phyloP scores from a whole-genome alignment of 148 eudicot genomes.

The Tetragonia tetragonoides region DNA sequence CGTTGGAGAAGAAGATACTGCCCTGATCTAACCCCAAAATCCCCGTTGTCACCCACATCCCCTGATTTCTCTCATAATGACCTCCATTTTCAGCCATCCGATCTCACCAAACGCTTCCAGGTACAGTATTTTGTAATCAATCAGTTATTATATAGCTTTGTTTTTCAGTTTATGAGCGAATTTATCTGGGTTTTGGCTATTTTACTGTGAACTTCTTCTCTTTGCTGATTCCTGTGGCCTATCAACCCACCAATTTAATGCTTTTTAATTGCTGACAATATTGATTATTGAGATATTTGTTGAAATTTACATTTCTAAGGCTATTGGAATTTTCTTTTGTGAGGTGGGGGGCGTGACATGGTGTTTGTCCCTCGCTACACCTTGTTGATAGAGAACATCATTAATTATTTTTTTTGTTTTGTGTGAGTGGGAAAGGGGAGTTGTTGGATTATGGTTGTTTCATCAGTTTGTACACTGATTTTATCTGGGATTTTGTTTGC shows the following conservation, averaged over 20 bases:
- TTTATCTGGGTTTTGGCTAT: too few relatives aligned
- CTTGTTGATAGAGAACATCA: too few relatives aligned
- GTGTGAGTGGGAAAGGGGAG: too few relatives aligned
- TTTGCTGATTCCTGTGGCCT: not conserved
- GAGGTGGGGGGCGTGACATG: too few relatives aligned
- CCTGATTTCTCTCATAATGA: conserved; percentile 13
- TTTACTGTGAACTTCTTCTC: too few relatives aligned
- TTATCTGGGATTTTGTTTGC: not conserved
- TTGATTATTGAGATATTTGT: not conserved
- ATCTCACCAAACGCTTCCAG: conserved; percentile 66
- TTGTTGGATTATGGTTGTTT: too few relatives aligned
- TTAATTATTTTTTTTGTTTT: too few relatives aligned
- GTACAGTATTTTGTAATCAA: conserved; percentile 17
- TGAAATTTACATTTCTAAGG: too few relatives aligned
- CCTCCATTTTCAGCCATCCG: conserved; percentile 43
- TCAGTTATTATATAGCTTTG: not conserved
- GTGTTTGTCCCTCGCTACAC: too few relatives aligned
- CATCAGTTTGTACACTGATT: not conserved
- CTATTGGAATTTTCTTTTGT: too few relatives aligned
- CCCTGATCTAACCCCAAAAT: conserved; percentile 19
- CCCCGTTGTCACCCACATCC: conserved; percentile 26
- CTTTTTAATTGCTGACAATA: not conserved
- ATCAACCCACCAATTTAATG: too few relatives aligned
- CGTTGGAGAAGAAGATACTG: conserved; percentile 45
- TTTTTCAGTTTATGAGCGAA: not conserved